Evolutionary conservation across 352 stramenopile species (phyloP), one percentile per base, ranked within the genome.

Genomic region (Phytophthora foliorum): DNA sequence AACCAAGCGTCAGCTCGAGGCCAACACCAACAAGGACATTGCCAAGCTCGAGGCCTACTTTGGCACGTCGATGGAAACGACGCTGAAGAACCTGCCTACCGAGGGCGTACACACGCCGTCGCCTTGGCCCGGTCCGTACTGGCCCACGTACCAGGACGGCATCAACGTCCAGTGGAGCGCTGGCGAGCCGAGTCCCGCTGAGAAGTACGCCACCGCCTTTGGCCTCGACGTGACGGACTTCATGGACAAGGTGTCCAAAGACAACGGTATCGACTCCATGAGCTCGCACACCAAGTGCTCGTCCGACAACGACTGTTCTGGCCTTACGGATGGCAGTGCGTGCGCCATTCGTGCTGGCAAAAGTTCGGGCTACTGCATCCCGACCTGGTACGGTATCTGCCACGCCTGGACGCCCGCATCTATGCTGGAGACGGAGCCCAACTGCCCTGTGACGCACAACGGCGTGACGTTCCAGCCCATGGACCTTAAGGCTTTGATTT

Each of bases 101-200:
- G 16, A 24, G 24, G 57, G 31, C 1, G 52, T 68, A 19, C 55
- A 57, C 42, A 45, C 45, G 9, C 57, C 65, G 14, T 56, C 65
- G 24, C 58, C 58, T 6, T 67, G 58, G 58, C 49, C 58, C 0
- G 58, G 58, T 44, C 58, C 58, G 38, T 89, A 89, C 74, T 89
- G 78, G 76, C 76, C 80, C 24, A 65, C 69, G 48, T 89, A 84
- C 74, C 63, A 77, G 44, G 80, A 89, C 69, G 69, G 80, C 53
- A 89, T 89, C 76, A 89, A 89, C 70, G 56, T 68, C 25, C 32
- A 57, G 4, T 81, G 77, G 78, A 56, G 32, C 14, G 8, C 25
- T 0, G 49, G 55, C 2, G 49, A 74, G 38, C 41, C 61, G 2
- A 84, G 76, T 41, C 46, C 76, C 3, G 59, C 72, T 14, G 55